phyloP scores from a whole-genome alignment of 2,329 filamentous ascomycete genomes.

The Phialophora tarda region DNA sequence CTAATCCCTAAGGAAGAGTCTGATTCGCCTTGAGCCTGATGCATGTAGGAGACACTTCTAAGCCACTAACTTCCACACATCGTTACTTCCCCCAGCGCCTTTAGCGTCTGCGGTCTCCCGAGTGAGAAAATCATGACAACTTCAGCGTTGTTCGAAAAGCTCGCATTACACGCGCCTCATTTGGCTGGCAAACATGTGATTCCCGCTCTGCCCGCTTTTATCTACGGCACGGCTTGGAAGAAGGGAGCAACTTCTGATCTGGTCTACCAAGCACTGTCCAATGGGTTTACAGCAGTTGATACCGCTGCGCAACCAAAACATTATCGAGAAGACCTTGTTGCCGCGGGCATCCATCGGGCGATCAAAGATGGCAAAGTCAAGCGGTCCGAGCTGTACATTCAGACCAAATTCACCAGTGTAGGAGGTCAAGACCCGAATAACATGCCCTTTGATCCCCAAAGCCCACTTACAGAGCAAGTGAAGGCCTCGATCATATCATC shows the following conservation, averaged over 20 bases:
- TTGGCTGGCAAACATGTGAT: conserved; percentile 26
- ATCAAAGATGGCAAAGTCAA: conserved; percentile 64
- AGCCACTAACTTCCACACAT: background rate
- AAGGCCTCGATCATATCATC: conserved; percentile 70
- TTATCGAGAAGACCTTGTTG: conserved; percentile 75
- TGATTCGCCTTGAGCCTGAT: background rate
- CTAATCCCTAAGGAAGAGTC: background rate
- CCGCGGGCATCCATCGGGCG: conserved; percentile 67
- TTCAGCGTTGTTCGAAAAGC: conserved; percentile 34
- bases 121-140: conserved; percentile 29
- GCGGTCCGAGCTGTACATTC: conserved; percentile 69
- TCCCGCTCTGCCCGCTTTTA: conserved; percentile 48
- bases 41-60: background rate
- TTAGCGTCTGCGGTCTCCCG: background rate
- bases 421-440: conserved; percentile 65
- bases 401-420: conserved; percentile 80
- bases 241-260: conserved; percentile 69
- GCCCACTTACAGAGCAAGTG: conserved; percentile 68
- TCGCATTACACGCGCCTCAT: conserved; percentile 32
- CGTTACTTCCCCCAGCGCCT: background rate
- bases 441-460: conserved; percentile 66
- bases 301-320: conserved; percentile 80
- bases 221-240: conserved; percentile 91
- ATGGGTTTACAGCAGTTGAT: conserved; percentile 73
- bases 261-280: conserved; percentile 69